Evolutionary conservation across 176 grass and related monocot genomes (phyloP), one percentile per base, ranked within the genome.

Genomic region (Tillandsia leiboldiana): DNA sequence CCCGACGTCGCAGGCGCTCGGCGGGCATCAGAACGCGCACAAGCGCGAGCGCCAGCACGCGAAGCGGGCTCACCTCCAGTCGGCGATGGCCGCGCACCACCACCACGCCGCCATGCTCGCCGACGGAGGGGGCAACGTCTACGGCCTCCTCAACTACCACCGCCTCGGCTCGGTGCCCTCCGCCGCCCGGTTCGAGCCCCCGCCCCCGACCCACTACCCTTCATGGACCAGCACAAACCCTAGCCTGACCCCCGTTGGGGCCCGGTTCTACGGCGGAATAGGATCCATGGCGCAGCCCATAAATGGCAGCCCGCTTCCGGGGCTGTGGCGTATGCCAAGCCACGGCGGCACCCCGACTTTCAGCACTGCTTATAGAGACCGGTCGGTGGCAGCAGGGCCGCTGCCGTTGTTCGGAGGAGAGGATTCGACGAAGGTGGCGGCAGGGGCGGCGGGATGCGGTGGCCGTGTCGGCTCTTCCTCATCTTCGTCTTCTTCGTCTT

Each of bases 21-120:
- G 95, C 51, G 95, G 95, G 0, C 95, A 99, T 80, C 95, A 99
- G 76, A 99, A 99, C 79, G 95, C 95, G 65, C 95, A 99, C 87
- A 99, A 99, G 87, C 82, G 95, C 14, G 95, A 99, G 84, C 78
- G 95, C n/a, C 95, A 99, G 76, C 79, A 99, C 77, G 95, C 95
- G 49, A 99, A 94, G 84, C 79, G 95, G 18, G 90, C 87, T 12
- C 87, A 99, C 82, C 87, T 99, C 62, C 82, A 89, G 73, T 83
- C 84, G 18, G 82, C 95, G 67, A 83, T 87, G 73, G 75, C 75
- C 84, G 81, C 79, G 81, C 86, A 87, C 74, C 80, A 83, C 67
- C 88, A 93, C 75, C 65, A 78, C 78, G n/a, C 83, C 83, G 58
- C 78, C 50, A 48, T 73, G 76, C 67, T 65, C 33, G 17, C 68